Conservation (phyloP, 805 yeast species). For the Isabelozyma heimii region DNA sequence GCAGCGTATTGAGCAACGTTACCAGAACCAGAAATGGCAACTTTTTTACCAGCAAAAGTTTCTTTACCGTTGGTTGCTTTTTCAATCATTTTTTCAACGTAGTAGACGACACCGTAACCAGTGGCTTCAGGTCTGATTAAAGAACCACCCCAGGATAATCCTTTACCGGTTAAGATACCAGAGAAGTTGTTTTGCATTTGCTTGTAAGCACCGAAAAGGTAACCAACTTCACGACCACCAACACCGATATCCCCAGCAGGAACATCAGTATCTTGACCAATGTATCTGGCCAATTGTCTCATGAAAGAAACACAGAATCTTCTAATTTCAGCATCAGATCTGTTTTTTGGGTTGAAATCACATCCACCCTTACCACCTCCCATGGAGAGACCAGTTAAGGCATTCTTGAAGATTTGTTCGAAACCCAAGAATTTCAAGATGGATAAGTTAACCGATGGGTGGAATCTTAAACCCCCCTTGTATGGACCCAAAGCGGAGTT, state of each 20-base stretch:
- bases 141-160: constrained; percentile 98
- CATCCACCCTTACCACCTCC: constrained; percentile 99
- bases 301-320: constrained; percentile 94
- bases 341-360: constrained; percentile 96
- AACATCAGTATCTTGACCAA: constrained; percentile 96
- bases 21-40: constrained; percentile 97
- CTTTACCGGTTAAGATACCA: constrained; percentile 98
- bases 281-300: constrained; percentile 93
- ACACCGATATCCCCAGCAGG: constrained; percentile 99
- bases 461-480: constrained; percentile 98
- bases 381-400: constrained; percentile 93
- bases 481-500: constrained; percentile 98
- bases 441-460: constrained; percentile 93
- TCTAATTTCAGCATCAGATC: constrained; percentile 90
- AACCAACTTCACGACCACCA: constrained; percentile 95
- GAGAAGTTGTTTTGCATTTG: constrained; percentile 86
- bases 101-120: constrained; percentile 96
- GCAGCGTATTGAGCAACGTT: constrained; percentile 99
- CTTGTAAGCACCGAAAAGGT: constrained; percentile 96
- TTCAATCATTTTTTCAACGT: constrained; percentile 96
- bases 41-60: constrained; percentile 88
- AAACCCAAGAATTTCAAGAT: constrained; percentile 95
- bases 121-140: constrained; percentile 99
- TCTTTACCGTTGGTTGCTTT: constrained; percentile 88
- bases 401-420: constrained; percentile 98